Base-by-base conservation (phyloP, 2,329 filamentous ascomycete genomes). In the Cryphonectria naterciae region DNA sequence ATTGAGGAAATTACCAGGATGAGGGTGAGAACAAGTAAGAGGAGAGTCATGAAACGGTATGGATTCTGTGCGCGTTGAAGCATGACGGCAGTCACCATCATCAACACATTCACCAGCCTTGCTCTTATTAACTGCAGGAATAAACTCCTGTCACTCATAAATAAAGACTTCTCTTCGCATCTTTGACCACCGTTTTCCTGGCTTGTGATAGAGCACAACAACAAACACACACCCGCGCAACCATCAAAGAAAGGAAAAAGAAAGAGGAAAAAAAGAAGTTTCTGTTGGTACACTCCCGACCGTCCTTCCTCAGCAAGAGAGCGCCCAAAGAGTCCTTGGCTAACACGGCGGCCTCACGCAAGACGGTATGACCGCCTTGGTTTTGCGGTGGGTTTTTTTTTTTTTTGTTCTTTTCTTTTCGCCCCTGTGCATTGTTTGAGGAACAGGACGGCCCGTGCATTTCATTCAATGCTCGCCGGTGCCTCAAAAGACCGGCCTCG, bases 51-150 rank as follows among this genome's bases (percentile, higher is more conserved):
- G 8, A 58, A 58, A 39, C 11, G 15, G 56, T 61, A 37, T 39
- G 39, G 62, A 28, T 32, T 25, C 17, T 46, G 68, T 39, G 10
- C 11, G 37, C 32, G 49, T 70, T 35, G 15, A 62, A 32, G 54
- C 41, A 63, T 35, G 63, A n/a, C 35, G 63, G 62, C 60, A 46
- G 68, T 43, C 61, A 68, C 58, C 46, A 66, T n/a, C 46, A 49
- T n/a, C 46, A n/a, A 49, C 43, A 49, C 22, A 49, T n/a, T n/a
- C 49, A 54, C 63, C 67, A 62, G 67, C 62, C 43, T 71, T 71
- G 67, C 70, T 71, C 67, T 63, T 58, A 61, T 71, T 71, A 71
- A 71, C 54, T 65, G 56, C 46, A 65, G 63, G 61, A 54, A 66
- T 64, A 65, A 65, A 65, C 35, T 66, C 32, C 39, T 49, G 67